Evolutionary conservation across 345 rosid species (phyloP), one percentile per base, ranked within the genome.

Genomic region (Gossypium mustelinum): DNA sequence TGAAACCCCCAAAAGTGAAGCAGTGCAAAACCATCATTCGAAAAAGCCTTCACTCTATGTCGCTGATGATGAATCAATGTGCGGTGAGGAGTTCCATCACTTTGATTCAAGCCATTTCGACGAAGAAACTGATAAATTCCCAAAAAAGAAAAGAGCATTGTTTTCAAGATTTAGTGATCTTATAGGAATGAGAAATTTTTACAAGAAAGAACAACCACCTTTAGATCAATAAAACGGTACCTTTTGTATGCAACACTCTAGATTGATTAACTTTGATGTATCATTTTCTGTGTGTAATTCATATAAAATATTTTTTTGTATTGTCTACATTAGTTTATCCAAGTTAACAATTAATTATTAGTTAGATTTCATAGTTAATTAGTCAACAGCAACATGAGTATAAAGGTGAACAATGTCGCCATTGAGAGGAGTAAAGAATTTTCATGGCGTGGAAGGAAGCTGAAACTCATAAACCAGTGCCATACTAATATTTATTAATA

Each of bases 71-170:
- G 92, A 77, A 54, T 56, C 54, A 2, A 17, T 77, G 5, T 85
- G 76, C 54, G 9, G 84, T 0, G 98, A 90, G 22, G 96, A 91
- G 27, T 60, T 80, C 13, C 90, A 86, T 63, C 84, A 76, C n/a
- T 67, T 80, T 1, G 94, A 81, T 18, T 84, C 79, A 5, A 57
- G 73, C 45, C 90, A 85, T 60, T 75, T 69, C 24, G 91, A 88
- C 18, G 91, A 86, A 9, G 98, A 92, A 29, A 79, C 74, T 27
- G 97, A 87, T 9, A 80, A 75, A 47, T 73, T 73, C 64, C 75
- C 87, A 9, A 89, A 87, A 62, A 95, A 85, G 79, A 95, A 90
- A 88, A 90, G 80, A 58, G 89, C 97, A 7, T 74, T 93, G 81
- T 74, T 92, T 0, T 75, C 89, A 55, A 91, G 93, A 72, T 89